phyloP scores from a whole-genome alignment of 768 basidiomycete species.

The Sarcomyxa edulis region DNA sequence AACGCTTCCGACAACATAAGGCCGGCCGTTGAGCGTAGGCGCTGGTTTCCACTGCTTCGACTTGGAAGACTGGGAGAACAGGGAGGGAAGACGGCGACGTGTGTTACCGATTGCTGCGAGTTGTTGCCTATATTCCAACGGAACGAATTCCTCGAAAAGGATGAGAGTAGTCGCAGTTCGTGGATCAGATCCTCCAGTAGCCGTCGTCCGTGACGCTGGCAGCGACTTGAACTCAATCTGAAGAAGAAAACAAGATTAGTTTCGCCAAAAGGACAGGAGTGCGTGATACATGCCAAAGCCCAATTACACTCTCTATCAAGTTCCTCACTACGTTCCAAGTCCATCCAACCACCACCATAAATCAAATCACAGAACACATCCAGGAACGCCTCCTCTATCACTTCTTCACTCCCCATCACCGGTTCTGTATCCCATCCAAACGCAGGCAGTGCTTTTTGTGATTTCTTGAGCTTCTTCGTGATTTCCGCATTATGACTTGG shows the following conservation, averaged over 20 bases:
- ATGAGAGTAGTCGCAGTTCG: conserved; percentile 69
- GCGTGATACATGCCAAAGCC: conserved; percentile 68
- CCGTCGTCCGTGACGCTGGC: conserved; percentile 34
- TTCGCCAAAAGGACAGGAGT: neutral
- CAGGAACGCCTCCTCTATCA: conserved; percentile 87
- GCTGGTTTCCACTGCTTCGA: conserved; percentile 74
- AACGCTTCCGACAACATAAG: conserved; percentile 62
- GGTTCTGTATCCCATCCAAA: conserved; percentile 95
- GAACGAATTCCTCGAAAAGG: conserved; percentile 93
- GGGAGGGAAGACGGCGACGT: conserved; percentile 62
- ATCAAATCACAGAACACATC: conserved; percentile 82
- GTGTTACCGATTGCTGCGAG: conserved; percentile 49
- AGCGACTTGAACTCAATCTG: conserved; percentile 88
- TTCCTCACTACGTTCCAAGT: conserved; percentile 66
- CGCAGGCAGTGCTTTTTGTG: conserved; percentile 71
- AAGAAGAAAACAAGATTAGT: neutral
- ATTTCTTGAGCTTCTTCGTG: conserved; percentile 76
- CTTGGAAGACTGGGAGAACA: conserved; percentile 51
- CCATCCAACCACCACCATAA: conserved; percentile 83
- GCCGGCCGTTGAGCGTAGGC: conserved; percentile 74
- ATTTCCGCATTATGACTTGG: conserved; percentile 70
- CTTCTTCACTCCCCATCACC: conserved; percentile 68
- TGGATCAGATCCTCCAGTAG: conserved; percentile 48
- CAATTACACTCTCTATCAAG: conserved; percentile 86
- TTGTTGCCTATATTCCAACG: conserved; percentile 78